Evolutionary conservation across 805 yeast genomes (phyloP), one percentile per base, ranked within the genome.

Genomic region (Clavispora phyllophila): DNA sequence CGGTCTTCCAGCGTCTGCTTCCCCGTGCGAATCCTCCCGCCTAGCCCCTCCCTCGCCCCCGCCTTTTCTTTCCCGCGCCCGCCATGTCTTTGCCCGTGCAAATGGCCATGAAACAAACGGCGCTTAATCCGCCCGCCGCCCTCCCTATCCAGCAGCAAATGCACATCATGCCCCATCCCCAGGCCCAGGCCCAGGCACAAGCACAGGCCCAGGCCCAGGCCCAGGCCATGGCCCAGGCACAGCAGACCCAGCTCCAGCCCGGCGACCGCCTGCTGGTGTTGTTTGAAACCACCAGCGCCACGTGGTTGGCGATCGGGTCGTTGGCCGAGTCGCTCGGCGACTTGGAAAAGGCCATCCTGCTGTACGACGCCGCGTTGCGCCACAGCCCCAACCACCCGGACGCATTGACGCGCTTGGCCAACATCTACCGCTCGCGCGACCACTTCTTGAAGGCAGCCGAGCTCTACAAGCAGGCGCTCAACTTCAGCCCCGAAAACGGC

Each of bases 391-490:
- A 85, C 63, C 84, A 88, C 47, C 82, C 95, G 2, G 87, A 85
- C 43, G 91, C 93, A 2, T 70, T 91, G 47, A 84, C 90, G 37
- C 84, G 88, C 41, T 67, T 91, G 48, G 98, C 96, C 38, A 88
- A 87, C 61, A 75, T 89, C 24, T 91, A 88, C 65, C 79, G 97
- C 42, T 81, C 90, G 15, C 74, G 90, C 47, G 97, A 91, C 61
- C 86, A 87, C 62, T 93, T 89, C 56, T 85, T 87, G 51, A 87
- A 88, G 61, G 98, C 98, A 13, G 95, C 96, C 12, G 98, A 93
- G 61, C 76, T 88, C 49, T 91, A 88, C 66, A 95, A 91, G 63
- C 78, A 88, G 53, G 95, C 96, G 5, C 67, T 93, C 43, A 77
- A 84, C 42, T 75, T 85, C 41, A 81, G 83, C 55, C 91, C 89